phyloP scores from a whole-genome alignment of 225 moss, liverwort and hornwort species.

The Neckera pumila region DNA sequence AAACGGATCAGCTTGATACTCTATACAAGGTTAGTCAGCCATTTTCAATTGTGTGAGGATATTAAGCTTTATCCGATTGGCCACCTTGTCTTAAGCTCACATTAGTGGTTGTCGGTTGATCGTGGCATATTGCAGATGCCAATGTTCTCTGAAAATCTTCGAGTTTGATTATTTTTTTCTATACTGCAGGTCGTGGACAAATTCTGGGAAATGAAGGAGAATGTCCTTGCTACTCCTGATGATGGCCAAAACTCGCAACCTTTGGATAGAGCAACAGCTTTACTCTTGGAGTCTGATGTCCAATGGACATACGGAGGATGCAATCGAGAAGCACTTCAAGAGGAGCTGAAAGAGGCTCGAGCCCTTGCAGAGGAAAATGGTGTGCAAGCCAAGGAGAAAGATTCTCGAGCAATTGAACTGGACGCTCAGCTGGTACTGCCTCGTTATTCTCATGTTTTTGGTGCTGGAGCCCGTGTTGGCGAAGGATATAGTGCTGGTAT shows the following conservation, averaged over 20 bases:
- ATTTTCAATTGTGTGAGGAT: neutral
- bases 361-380: constrained; percentile 19
- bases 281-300: constrained; percentile 21
- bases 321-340: constrained; percentile 17
- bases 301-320: constrained; percentile 32
- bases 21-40: constrained; percentile 7
- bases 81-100: neutral
- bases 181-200: constrained; percentile 16
- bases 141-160: neutral
- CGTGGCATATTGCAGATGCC: neutral
- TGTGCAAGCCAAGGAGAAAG: constrained; percentile 1
- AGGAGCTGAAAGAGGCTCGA: constrained; percentile 28
- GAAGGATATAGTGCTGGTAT: neutral
- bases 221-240: neutral
- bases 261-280: constrained; percentile 26
- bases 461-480: neutral
- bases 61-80: neutral
- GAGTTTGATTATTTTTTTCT: neutral
- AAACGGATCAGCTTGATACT: constrained; percentile 1
- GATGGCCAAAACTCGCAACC: neutral
- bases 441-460: neutral
- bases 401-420: constrained; percentile 21
- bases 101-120: neutral
- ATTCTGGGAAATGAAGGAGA: constrained; percentile 20
- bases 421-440: constrained; percentile 35